Percentiles rank a stretch among this genome's conserved stretches.
Evolutionary conservation across 768 basidiomycete genomes (phyloP).

Genomic region (Cubamyces lactineus): DNA sequence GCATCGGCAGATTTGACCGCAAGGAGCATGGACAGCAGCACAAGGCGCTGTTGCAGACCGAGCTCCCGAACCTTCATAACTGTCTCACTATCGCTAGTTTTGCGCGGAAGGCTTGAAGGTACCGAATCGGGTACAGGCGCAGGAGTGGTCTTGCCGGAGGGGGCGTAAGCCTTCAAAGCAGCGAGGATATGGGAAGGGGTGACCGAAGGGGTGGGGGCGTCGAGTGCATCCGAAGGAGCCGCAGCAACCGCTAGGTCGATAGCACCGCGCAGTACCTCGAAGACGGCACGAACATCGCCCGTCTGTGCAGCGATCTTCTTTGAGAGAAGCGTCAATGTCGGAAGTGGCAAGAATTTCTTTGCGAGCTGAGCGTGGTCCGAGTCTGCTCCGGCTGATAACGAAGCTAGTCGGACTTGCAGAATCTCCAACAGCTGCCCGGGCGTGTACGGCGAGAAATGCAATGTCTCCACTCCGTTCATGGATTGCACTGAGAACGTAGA

Average conservation of each 20-base stretch:
- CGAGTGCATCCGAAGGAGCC: slow-evolving; percentile 27
- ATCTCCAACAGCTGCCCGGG: slow-evolving; percentile 72
- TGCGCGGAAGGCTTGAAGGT: slow-evolving; percentile 12
- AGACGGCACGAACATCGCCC: slow-evolving; percentile 79
- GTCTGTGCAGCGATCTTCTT: slow-evolving; percentile 83
- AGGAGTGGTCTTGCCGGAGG: slow-evolving; percentile 30
- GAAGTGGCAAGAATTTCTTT: slow-evolving; percentile 61
- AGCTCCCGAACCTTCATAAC: slow-evolving; percentile 67
- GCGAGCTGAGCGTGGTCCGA: slow-evolving; percentile 23
- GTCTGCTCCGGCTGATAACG: slow-evolving; percentile 44
- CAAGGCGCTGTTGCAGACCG: slow-evolving; percentile 75
- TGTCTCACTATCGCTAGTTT: slow-evolving; percentile 53
- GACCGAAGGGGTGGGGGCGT: slow-evolving; percentile 45
- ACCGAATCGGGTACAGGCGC: slow-evolving; percentile 42
- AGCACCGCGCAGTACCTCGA: slow-evolving; percentile 80
- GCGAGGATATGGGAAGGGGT: slow-evolving; percentile 70
- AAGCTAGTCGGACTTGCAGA: slow-evolving; percentile 61
- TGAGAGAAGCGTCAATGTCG: slow-evolving; percentile 69
- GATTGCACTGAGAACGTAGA: slow-evolving; percentile 41
- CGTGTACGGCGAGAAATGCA: slow-evolving; percentile 84
- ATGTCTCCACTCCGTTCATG: slow-evolving; percentile 49
- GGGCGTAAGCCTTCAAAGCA: slow-evolving; percentile 72
- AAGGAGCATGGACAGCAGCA: slow-evolving; percentile 64
- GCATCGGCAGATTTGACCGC: slow-evolving; percentile 65
- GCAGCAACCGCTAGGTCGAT: slow-evolving; percentile 62